Evolutionary conservation across 208 protist species (phyloP).

Genomic region (Trypanosomatidae sp.): DNA sequence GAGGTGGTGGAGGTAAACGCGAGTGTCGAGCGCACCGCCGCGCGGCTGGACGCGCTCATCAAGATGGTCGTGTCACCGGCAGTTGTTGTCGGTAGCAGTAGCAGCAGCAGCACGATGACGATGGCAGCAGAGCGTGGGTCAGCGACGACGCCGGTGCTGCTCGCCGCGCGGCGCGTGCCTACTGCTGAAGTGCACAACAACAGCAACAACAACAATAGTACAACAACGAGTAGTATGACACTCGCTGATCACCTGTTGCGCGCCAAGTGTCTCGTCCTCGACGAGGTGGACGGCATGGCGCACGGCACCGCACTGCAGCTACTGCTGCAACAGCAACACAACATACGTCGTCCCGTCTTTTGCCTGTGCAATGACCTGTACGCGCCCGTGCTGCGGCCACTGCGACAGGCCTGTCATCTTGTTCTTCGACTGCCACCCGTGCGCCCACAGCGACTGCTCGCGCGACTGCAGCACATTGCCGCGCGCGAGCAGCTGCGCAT

Average conservation of each 20-base stretch:
- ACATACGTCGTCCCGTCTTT: conserved; percentile 65
- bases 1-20: conserved; percentile 93
- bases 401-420: conserved; percentile 36
- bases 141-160: neutral
- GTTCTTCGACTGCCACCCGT: conserved; percentile 54
- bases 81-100: conserved; percentile 7
- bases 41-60: conserved; percentile 53
- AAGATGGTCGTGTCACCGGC: conserved; percentile 30
- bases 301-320: conserved; percentile 40
- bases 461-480: conserved; percentile 43
- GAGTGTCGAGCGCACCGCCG: conserved; percentile 73
- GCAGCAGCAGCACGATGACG: neutral
- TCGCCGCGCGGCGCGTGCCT: neutral
- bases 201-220: neutral
- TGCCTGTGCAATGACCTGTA: conserved; percentile 84
- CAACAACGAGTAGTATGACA: no score
- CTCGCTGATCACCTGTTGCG: conserved; percentile 30
- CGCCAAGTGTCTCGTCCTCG: conserved; percentile 80
- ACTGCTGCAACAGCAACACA: conserved; percentile 20
- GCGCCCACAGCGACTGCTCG: conserved; percentile 43
- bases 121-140: neutral
- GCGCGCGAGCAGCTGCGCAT: conserved; percentile 10
- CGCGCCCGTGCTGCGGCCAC: conserved; percentile 42
- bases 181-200: neutral
- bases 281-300: conserved; percentile 85